These are phyloP conservation scores for Solanum lycopersicoides DNA, from an alignment of 257 asterid genomes.

Conservation along the genomic window DNA sequence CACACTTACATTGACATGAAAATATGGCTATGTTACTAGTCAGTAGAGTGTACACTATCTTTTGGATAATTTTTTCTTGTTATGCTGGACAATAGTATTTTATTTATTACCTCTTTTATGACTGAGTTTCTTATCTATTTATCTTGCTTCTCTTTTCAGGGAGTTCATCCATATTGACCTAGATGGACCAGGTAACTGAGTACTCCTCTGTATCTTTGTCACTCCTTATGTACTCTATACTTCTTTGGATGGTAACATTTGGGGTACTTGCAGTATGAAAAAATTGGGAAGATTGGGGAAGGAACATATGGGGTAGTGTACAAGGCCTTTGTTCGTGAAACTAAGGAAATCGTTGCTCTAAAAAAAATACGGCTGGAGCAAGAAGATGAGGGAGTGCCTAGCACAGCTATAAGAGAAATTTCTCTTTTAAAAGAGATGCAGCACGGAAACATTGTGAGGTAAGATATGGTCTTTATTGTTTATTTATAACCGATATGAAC, in stretches of 20 bases:
- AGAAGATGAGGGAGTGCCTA: constrained; percentile 98
- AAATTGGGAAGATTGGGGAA: constrained; percentile 96
- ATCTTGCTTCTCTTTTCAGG: not conserved
- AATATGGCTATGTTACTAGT: not conserved
- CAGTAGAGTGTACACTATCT: not conserved
- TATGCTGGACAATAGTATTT: not conserved
- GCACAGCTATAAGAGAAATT: constrained; percentile 93
- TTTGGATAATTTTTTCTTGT: not conserved
- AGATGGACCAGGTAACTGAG: constrained; percentile 77
- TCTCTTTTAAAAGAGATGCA: constrained; percentile 96
- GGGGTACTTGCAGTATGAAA: constrained; percentile 58
- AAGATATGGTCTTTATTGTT: not conserved
- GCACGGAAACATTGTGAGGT: constrained; percentile 89
- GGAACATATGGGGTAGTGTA: constrained; percentile 97
- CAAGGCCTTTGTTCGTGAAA: constrained; percentile 77
- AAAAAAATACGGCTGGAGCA: constrained; percentile 93
- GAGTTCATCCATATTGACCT: not conserved
- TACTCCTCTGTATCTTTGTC: not conserved
- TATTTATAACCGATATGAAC: not conserved
- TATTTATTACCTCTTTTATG: not conserved
- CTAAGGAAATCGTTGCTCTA: constrained; percentile 85
- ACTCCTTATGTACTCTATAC: not conserved
- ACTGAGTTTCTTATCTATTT: not conserved
- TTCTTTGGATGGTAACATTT: constrained; percentile 3
- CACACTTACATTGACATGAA: not conserved